Evolutionary conservation across 129 eudicot species (phyloP), one percentile per base, ranked within the genome.

Genomic region (Gnaphalium uliginosum): DNA sequence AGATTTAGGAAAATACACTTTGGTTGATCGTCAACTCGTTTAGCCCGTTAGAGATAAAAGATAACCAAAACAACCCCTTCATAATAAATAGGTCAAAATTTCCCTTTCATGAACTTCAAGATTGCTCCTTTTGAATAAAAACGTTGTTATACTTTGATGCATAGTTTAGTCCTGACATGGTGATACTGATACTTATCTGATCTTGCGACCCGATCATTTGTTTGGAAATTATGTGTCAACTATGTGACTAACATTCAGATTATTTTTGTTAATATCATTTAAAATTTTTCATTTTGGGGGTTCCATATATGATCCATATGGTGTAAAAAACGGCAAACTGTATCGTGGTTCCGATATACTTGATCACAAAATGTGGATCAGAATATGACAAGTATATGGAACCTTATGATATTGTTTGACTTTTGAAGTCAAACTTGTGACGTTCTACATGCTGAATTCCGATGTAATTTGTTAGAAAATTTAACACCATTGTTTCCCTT

Each of bases 371-470:
- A 13, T 57, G 66, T 72, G 23, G 51, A 56, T 23, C 14, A 23
- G 46, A 27, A 29, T 29, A 15, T 64, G 69, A 64, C 3, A 30
- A 27, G 19, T 29, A 32, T 37, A 17, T 33, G 35, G 35, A 57
- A 72, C 35, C 56, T 72, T 30, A 7, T 66, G 43, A 18, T 5
- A 11, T 0, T 5, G 29, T 63, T 64, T 48, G 72, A 75, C 64
- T 64, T 35, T 75, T 64, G 65, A 75, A 30, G 65, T 66, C 72
- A 63, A 64, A 73, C 5, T 30, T 14, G 11, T 29, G 64, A 32
- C 64, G 51, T 41, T 74, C 25, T 76, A 15, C 1, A 76, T 66
- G 66, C 73, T 51, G 23, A 37, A 26, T 23, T 6, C 30, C 37
- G 68, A 9, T 69, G 62, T 70, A 43, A 23, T 60, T 33, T 66